A percentile compares a stretch with the other conserved stretches of the same genome.
These are phyloP conservation scores for Aspergillus tubingensis DNA, from an alignment of 2,329 filamentous ascomycete species.

Conservation along the genomic window DNA sequence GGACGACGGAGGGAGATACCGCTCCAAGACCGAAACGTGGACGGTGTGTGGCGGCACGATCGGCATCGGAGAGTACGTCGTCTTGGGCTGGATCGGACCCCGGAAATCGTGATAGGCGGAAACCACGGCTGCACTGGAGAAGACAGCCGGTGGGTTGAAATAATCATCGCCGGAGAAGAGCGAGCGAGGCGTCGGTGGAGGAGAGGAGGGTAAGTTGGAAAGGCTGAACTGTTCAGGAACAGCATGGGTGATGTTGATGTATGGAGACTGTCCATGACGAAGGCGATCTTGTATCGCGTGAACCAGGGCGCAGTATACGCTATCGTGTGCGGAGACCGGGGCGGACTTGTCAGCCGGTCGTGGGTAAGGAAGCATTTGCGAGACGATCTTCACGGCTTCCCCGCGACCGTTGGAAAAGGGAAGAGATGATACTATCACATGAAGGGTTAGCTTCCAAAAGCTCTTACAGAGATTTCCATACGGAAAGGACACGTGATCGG, in stretches of 20 bases:
- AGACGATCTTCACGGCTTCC: constrained; percentile 58
- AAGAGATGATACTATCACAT: constrained; percentile 39
- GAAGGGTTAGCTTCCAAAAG: constrained; percentile 5
- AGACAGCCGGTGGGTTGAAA: constrained; percentile 60
- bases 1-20: constrained; percentile 65
- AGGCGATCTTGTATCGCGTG: constrained; percentile 57
- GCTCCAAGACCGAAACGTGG: constrained; percentile 63
- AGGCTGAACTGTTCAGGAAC: constrained; percentile 64
- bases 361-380: constrained; percentile 62
- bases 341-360: constrained; percentile 36
- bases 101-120: constrained; percentile 59
- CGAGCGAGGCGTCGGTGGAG: constrained; percentile 58
- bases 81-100: constrained; percentile 43
- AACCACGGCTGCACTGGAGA: constrained; percentile 63
- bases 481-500: background rate
- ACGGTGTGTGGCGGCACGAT: constrained; percentile 63
- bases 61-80: constrained; percentile 54
- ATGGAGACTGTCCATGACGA: constrained; percentile 54
- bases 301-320: constrained; percentile 57
- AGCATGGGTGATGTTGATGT: constrained; percentile 66
- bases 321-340: constrained; percentile 32
- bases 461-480: background rate
- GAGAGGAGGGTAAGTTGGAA: constrained; percentile 63
- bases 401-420: constrained; percentile 36
- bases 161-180: constrained; percentile 58